Conservation (phyloP, 768 basidiomycete species). For the Tephrocybe sp. region DNA sequence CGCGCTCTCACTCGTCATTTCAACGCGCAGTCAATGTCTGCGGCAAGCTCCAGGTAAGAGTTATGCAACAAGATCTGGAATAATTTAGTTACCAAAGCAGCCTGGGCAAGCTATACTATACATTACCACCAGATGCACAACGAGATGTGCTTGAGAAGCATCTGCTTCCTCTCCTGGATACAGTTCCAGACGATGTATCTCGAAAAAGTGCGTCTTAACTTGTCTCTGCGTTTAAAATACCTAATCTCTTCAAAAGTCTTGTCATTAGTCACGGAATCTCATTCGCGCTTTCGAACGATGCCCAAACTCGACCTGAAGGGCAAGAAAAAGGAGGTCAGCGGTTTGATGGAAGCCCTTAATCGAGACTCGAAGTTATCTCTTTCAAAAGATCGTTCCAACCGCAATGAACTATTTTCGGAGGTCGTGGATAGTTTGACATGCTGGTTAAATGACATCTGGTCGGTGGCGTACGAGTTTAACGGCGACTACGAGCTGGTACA, state of each 20-base stretch:
- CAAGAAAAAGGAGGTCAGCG: slow-evolving; percentile 54
- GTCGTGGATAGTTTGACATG: slow-evolving; percentile 47
- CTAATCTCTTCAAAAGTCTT: slow-evolving; percentile 23
- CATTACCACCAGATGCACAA: slow-evolving; percentile 53
- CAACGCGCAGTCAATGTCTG: background rate
- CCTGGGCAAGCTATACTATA: slow-evolving; percentile 44
- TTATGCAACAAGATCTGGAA: background rate
- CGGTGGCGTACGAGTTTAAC: slow-evolving; percentile 54
- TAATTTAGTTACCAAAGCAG: slow-evolving; percentile 23
- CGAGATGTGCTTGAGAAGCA: slow-evolving; percentile 46
- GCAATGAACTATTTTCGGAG: slow-evolving; percentile 54
- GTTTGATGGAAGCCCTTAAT: slow-evolving; percentile 48
- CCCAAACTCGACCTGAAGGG: slow-evolving; percentile 50
- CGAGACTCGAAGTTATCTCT: slow-evolving; percentile 52
- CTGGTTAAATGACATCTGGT: slow-evolving; percentile 71
- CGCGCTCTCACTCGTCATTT: too few species aligned
- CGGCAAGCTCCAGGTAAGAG: slow-evolving; percentile 9
- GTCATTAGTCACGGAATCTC: slow-evolving; percentile 36
- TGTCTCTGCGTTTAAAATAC: background rate
- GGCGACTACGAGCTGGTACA: slow-evolving; percentile 52
- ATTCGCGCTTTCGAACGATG: slow-evolving; percentile 32
- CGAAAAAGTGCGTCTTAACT: slow-evolving; percentile 28
- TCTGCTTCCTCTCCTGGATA: slow-evolving; percentile 46
- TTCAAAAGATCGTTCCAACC: slow-evolving; percentile 50
- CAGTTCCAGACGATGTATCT: slow-evolving; percentile 32